Percentiles rank a stretch among this genome's conserved stretches.
phyloP scores from a whole-genome alignment of 257 asterid species.

The Galeopsis tetrahit region DNA sequence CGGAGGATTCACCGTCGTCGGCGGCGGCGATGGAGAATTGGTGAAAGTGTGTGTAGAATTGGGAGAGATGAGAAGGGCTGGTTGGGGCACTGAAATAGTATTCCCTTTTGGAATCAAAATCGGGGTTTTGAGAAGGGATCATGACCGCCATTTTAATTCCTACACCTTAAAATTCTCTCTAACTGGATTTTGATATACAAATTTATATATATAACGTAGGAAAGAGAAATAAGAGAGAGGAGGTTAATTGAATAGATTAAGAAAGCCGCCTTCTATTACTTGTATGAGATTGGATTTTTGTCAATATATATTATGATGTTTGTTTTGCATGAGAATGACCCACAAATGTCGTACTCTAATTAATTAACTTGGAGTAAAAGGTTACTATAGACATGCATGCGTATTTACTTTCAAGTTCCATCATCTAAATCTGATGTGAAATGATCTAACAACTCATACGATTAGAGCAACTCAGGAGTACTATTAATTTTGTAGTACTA shows the following conservation, averaged over 20 bases:
- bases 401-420: conserved; percentile 1
- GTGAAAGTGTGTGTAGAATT: conserved; percentile 47
- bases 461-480: no score
- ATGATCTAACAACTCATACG: no score
- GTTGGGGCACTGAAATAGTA: conserved; percentile 77
- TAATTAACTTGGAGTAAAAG: conserved; percentile 24
- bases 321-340: conserved; percentile 33
- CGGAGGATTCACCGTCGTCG: not conserved
- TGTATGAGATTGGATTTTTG: conserved; percentile 28
- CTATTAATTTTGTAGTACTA: no score
- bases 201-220: not conserved
- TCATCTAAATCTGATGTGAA: not conserved
- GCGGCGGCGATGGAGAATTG: no score
- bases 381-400: conserved; percentile 10
- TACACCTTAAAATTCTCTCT: not conserved
- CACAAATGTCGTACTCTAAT: conserved; percentile 16
- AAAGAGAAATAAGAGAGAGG: not conserved
- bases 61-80: conserved; percentile 64
- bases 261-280: conserved; percentile 62
- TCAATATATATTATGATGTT: conserved; percentile 20
- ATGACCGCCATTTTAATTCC: conserved; percentile 53
- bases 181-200: not conserved
- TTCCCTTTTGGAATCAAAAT: conserved; percentile 55
- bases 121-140: conserved; percentile 37
- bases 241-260: not conserved